phyloP scores from a whole-genome alignment of 371 early-diverging fungal species.

The Mortierella sp. region DNA sequence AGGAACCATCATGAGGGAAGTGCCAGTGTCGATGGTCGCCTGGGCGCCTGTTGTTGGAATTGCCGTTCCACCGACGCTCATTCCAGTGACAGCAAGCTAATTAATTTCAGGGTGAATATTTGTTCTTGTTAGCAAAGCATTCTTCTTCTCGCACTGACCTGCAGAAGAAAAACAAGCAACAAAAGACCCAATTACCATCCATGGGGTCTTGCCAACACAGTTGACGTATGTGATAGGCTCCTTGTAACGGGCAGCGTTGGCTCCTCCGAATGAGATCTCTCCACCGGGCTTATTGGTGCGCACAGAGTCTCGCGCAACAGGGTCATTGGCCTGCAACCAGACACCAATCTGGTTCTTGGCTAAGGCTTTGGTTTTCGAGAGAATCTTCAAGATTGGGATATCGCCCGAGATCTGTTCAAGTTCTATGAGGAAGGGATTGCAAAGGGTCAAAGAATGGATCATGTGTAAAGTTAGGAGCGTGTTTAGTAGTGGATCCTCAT shows the following conservation, averaged over 20 bases:
- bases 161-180: too few species aligned
- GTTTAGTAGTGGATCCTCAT: too few species aligned
- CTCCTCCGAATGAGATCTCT: conserved; percentile 71
- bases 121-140: background rate
- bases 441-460: too few species aligned
- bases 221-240: conserved; percentile 63
- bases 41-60: background rate
- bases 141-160: too few species aligned
- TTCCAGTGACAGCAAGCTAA: conserved; percentile 21
- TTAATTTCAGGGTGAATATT: background rate
- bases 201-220: conserved; percentile 14
- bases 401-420: background rate
- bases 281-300: conserved; percentile 41
- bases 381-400: conserved; percentile 12
- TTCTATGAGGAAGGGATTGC: background rate
- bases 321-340: conserved; percentile 6
- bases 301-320: background rate
- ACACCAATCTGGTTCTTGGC: conserved; percentile 13
- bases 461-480: background rate
- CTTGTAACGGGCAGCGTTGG: conserved; percentile 63
- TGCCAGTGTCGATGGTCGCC: conserved; percentile 29
- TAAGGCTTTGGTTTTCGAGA: background rate
- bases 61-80: background rate
- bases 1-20: conserved; percentile 20
- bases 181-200: conserved; percentile 16